phyloP scores from a whole-genome alignment of 2,329 filamentous ascomycete genomes.

The Alternaria postmessia region DNA sequence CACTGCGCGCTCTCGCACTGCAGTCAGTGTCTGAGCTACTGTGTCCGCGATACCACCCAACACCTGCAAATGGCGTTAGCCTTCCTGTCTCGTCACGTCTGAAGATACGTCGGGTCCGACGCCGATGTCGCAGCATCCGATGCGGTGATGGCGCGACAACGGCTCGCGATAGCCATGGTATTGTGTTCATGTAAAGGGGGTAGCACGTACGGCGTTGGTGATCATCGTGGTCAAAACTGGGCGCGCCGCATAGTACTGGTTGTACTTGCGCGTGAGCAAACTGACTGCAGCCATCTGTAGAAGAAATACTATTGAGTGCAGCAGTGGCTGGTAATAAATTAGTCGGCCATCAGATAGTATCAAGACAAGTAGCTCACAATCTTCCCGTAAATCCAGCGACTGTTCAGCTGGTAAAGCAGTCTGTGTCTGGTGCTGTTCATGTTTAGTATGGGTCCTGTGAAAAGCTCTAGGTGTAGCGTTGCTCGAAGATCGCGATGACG shows the following conservation, averaged over 20 bases:
- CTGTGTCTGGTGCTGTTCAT: constrained; percentile 61
- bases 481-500: constrained; percentile 40
- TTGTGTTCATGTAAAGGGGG: background rate
- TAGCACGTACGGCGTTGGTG: constrained; percentile 80
- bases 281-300: constrained; percentile 88
- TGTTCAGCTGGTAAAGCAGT: constrained; percentile 71
- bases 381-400: constrained; percentile 75
- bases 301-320: constrained; percentile 84
- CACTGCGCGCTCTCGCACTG: constrained; percentile 73
- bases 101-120: background rate
- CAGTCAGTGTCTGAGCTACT: constrained; percentile 90
- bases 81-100: background rate
- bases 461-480: constrained; percentile 25
- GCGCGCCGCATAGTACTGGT: constrained; percentile 89
- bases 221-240: constrained; percentile 99
- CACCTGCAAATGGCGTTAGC: constrained; percentile 51
- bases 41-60: constrained; percentile 96
- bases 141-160: background rate
- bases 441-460: constrained; percentile 32
- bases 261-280: constrained; percentile 85
- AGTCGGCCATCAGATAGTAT: constrained; percentile 7
- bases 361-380: constrained; percentile 63
- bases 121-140: background rate
- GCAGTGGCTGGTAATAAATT: constrained; percentile 71
- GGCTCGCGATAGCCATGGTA: background rate